These are phyloP conservation scores for Lentinula guzmanii DNA, from an alignment of 768 basidiomycete genomes.

Conservation along the genomic window DNA sequence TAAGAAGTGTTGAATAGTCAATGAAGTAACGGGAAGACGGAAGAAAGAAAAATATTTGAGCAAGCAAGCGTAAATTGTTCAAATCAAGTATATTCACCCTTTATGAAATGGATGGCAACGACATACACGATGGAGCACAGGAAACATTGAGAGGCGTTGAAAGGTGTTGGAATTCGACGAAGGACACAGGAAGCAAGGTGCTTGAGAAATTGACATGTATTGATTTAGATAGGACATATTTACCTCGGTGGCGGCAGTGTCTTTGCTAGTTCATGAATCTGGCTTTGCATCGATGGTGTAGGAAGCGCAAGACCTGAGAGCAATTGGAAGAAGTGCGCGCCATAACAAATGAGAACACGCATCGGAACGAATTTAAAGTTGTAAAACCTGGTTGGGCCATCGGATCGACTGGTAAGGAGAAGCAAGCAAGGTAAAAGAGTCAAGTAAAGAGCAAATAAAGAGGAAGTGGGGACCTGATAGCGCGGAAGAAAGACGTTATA, in stretches of 20 bases:
- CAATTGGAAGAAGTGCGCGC: slow-evolving; percentile 5
- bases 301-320: slow-evolving; percentile 54
- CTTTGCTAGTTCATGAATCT: slow-evolving; percentile 78
- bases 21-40: neutral
- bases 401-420: neutral
- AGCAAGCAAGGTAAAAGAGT: neutral
- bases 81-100: neutral
- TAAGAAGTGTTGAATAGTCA: neutral
- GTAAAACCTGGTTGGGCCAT: slow-evolving; percentile 3
- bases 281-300: slow-evolving; percentile 66
- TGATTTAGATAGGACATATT: neutral
- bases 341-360: neutral
- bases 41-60: neutral
- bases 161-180: neutral
- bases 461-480: neutral
- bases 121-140: neutral
- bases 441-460: neutral
- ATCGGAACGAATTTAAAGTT: neutral
- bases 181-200: neutral
- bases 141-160: neutral
- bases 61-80: neutral
- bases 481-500: neutral
- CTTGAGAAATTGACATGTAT: neutral
- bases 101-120: neutral
- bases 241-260: slow-evolving; percentile 19